Evolutionary conservation across 1,284 basidiomycete genomes (phyloP).

Genomic region (Wallemia hederae): DNA sequence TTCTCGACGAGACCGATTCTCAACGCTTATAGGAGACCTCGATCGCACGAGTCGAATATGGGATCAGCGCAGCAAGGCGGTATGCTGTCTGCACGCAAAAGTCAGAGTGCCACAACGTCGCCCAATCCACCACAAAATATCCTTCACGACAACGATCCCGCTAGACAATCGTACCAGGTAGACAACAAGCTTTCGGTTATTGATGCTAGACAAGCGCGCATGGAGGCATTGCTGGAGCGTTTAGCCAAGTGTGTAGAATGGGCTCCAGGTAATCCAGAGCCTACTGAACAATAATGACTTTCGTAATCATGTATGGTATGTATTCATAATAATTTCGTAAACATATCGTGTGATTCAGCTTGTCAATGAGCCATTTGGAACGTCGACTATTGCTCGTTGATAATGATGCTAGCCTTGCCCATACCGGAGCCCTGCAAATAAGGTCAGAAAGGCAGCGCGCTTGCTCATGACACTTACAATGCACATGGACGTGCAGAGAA

Average conservation of each 20-base stretch:
- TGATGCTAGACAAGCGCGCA: neutral
- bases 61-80: neutral
- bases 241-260: neutral
- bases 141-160: neutral
- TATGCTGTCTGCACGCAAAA: neutral
- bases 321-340: neutral
- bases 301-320: neutral
- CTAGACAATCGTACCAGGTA: neutral
- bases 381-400: conserved; percentile 32
- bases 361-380: neutral
- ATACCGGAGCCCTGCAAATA: neutral
- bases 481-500: conserved; percentile 64
- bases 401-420: conserved; percentile 32
- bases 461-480: conserved; percentile 68
- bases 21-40: neutral
- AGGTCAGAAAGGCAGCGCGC: conserved; percentile 12
- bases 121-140: neutral
- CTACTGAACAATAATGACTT: neutral
- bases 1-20: neutral
- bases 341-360: neutral
- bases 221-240: neutral
- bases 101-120: neutral
- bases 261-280: neutral
- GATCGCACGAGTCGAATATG: neutral
- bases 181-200: neutral